Evolutionary conservation across 23 red algal species (phyloP).

Genomic region (Pyropia yezoensis): DNA sequence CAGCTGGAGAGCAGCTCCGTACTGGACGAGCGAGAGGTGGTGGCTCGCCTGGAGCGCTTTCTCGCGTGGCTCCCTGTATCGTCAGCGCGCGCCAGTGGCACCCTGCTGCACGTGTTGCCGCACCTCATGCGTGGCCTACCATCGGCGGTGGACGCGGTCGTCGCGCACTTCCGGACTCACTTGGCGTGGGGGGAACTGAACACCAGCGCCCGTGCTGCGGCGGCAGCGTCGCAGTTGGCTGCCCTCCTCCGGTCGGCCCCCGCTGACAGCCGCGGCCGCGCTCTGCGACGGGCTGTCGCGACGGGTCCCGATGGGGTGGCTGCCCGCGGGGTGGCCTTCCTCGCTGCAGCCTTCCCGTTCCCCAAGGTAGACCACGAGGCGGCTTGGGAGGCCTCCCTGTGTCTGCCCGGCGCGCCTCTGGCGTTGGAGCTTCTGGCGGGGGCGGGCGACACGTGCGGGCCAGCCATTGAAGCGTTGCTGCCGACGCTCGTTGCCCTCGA

Average conservation of each 20-base stretch:
- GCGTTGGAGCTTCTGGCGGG: constrained; percentile 38
- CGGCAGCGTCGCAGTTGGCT: constrained; percentile 37
- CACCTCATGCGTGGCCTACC: constrained; percentile 45
- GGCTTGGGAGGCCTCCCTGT: constrained; percentile 30
- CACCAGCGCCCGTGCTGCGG: constrained; percentile 9
- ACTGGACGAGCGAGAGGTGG: constrained; percentile 19
- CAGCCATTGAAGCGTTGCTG: no score
- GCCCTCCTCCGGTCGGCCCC: constrained; percentile 44
- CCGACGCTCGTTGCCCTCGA: constrained; percentile 37
- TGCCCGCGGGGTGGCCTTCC: neutral
- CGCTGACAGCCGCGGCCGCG: constrained; percentile 21
- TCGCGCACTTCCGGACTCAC: constrained; percentile 20
- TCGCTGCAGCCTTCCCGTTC: constrained; percentile 36
- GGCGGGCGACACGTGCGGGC: neutral
- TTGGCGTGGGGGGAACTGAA: constrained; percentile 39
- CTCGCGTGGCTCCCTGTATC: constrained; percentile 27
- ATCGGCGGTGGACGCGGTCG: constrained; percentile 22
- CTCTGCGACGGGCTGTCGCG: neutral
- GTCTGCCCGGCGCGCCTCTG: constrained; percentile 23
- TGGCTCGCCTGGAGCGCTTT: constrained; percentile 46
- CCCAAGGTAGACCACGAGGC: constrained; percentile 12
- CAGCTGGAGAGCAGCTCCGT: neutral
- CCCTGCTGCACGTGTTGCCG: constrained; percentile 54
- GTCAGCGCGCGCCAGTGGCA: constrained; percentile 41
- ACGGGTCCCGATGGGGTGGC: neutral